phyloP scores from a whole-genome alignment of 371 early-diverging fungal genomes.

The Mucor plumbeus region DNA sequence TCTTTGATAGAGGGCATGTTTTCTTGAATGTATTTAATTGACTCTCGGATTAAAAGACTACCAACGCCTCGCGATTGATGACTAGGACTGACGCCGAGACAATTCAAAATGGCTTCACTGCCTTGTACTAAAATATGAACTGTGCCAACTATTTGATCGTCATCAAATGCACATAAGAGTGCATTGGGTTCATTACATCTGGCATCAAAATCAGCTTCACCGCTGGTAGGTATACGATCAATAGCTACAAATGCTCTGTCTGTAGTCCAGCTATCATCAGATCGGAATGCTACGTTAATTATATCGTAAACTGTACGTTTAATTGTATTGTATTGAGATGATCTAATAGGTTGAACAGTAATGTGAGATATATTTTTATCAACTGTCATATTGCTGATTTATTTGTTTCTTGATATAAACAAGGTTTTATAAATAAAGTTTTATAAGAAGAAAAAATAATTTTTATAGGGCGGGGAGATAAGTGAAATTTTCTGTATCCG shows the following conservation, averaged over 20 bases:
- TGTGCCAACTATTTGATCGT: constrained; percentile 34
- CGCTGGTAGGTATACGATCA: constrained; percentile 13
- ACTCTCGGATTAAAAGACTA: constrained; percentile 47
- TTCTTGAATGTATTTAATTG: constrained; percentile 36
- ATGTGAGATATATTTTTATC: neutral
- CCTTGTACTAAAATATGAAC: constrained; percentile 26
- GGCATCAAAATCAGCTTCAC: constrained; percentile 8
- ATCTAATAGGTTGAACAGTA: neutral
- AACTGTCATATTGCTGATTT: neutral
- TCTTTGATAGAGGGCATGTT: constrained; percentile 34
- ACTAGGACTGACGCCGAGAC: constrained; percentile 53
- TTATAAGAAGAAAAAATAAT: neutral
- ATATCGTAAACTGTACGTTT: constrained; percentile 3
- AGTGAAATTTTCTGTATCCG: neutral
- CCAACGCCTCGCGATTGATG: constrained; percentile 61
- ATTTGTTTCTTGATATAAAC: neutral
- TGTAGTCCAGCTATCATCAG: constrained; percentile 30
- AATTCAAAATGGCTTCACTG: constrained; percentile 32
- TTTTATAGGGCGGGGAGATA: neutral
- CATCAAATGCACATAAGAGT: constrained; percentile 24
- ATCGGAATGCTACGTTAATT: constrained; percentile 27
- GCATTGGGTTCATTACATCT: constrained; percentile 11
- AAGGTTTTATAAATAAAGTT: too few relatives aligned
- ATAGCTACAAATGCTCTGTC: constrained; percentile 18
- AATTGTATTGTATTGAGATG: neutral